These are phyloP conservation scores for Salix udensis DNA, from an alignment of 345 rosid genomes.

Conservation along the genomic window DNA sequence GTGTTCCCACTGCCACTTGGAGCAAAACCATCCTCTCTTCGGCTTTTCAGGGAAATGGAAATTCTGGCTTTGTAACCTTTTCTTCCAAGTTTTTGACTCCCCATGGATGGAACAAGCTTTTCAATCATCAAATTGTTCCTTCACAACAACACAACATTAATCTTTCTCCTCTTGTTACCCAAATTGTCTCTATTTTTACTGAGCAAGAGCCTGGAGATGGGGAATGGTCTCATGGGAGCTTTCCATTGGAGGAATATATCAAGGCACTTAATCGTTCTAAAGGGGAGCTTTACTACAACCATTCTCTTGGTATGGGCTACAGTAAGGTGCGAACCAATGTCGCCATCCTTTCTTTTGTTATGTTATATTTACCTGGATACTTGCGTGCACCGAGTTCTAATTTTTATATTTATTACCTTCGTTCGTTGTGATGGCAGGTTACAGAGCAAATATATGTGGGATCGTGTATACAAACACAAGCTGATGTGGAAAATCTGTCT, in stretches of 20 bases:
- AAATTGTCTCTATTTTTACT: conserved; percentile 62
- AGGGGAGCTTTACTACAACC: conserved; percentile 83
- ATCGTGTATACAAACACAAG: conserved; percentile 79
- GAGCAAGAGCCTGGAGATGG: conserved; percentile 72
- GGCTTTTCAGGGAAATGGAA: conserved; percentile 50
- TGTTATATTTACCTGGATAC: background rate
- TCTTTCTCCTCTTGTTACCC: conserved; percentile 43
- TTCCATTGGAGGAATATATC: conserved; percentile 80
- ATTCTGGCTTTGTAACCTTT: conserved; percentile 71
- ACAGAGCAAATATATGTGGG: conserved; percentile 90
- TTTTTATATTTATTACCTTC: background rate
- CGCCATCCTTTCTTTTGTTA: background rate
- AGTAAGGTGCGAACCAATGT: conserved; percentile 62
- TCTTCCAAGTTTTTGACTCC: conserved; percentile 64
- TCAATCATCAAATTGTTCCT: conserved; percentile 37
- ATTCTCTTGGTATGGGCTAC: conserved; percentile 79
- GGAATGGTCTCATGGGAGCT: conserved; percentile 90
- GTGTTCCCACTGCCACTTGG: conserved; percentile 70
- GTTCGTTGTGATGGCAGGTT: conserved; percentile 44
- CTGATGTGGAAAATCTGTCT: conserved; percentile 65
- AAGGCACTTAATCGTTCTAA: conserved; percentile 83
- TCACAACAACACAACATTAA: conserved; percentile 33
- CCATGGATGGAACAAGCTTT: conserved; percentile 50
- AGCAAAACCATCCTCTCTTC: conserved; percentile 51
- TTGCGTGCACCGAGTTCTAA: background rate